Evolutionary conservation across 2,329 filamentous ascomycete species (phyloP).

Genomic region (Pseudogymnoascus sp.): DNA sequence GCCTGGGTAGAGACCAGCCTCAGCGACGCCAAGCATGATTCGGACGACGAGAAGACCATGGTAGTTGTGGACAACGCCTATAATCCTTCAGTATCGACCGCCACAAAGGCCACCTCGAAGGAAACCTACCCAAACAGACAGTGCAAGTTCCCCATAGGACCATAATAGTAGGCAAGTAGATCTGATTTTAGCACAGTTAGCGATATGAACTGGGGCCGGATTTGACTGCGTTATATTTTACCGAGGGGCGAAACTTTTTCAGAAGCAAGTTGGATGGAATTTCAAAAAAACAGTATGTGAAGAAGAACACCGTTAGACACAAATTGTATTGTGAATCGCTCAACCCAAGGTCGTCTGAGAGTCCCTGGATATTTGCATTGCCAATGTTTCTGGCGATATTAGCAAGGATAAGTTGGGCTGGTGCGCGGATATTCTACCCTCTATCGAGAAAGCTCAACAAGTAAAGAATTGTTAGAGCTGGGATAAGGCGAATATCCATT

Average conservation of each 20-base stretch:
- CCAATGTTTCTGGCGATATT: conserved; percentile 48
- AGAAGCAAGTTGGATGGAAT: conserved; percentile 58
- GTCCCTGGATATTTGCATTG: conserved; percentile 13
- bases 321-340: conserved; percentile 12
- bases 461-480: conserved; percentile 12
- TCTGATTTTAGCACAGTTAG: not conserved
- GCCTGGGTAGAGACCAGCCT: conserved; percentile 26
- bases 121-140: conserved; percentile 42
- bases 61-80: conserved; percentile 59
- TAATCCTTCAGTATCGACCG: conserved; percentile 47
- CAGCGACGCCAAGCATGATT: conserved; percentile 20
- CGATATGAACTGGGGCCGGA: not conserved
- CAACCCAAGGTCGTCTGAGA: conserved; percentile 11
- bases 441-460: conserved; percentile 32
- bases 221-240: not conserved
- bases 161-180: conserved; percentile 42
- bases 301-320: conserved; percentile 41
- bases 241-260: conserved; percentile 43
- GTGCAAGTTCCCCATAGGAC: conserved; percentile 37
- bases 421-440: conserved; percentile 57
- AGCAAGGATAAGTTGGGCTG: conserved; percentile 32
- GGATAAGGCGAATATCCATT: conserved; percentile 14
- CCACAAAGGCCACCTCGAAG: conserved; percentile 47
- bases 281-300: conserved; percentile 48
- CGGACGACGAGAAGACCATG: conserved; percentile 44